phyloP scores from a whole-genome alignment of 768 basidiomycete genomes.

The Tephrocybe sp. region DNA sequence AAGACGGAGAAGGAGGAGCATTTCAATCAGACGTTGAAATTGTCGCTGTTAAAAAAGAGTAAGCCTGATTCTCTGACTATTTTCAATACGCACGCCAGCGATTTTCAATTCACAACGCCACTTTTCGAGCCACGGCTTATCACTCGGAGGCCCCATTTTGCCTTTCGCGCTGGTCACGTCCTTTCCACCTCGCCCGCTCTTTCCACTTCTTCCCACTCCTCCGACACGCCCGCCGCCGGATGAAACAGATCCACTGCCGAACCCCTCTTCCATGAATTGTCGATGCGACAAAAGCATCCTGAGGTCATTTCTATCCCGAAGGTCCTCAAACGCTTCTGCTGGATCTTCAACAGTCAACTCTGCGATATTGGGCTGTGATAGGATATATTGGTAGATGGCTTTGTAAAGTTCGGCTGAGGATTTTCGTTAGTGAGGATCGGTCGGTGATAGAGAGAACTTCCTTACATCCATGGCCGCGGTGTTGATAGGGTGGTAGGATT shows the following conservation, averaged over 20 bases:
- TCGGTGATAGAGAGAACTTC: slow-evolving; percentile 8
- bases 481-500: slow-evolving; percentile 88
- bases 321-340: slow-evolving; percentile 95
- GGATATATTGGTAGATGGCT: slow-evolving; percentile 77
- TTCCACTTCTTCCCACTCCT: slow-evolving; percentile 42
- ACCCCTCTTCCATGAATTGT: slow-evolving; percentile 72
- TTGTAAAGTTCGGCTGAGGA: slow-evolving; percentile 79
- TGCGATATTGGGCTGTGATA: slow-evolving; percentile 67
- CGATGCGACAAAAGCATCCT: slow-evolving; percentile 66
- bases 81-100: slow-evolving; percentile 61
- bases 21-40: slow-evolving; percentile 89
- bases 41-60: slow-evolving; percentile 69
- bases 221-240: slow-evolving; percentile 53
- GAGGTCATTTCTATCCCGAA: slow-evolving; percentile 91
- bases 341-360: slow-evolving; percentile 98
- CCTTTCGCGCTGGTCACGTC: slow-evolving; percentile 35
- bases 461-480: slow-evolving; percentile 88
- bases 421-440: neutral
- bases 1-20: slow-evolving; percentile 77
- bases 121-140: slow-evolving; percentile 74
- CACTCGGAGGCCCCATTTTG: slow-evolving; percentile 75
- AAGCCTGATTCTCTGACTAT: slow-evolving; percentile 6
- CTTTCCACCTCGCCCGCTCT: slow-evolving; percentile 33
- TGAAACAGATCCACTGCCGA: slow-evolving; percentile 44
- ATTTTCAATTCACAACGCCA: slow-evolving; percentile 87